These are phyloP conservation scores for Centrapalus pauciflorus DNA, from an alignment of 129 eudicot species.

Conservation along the genomic window DNA sequence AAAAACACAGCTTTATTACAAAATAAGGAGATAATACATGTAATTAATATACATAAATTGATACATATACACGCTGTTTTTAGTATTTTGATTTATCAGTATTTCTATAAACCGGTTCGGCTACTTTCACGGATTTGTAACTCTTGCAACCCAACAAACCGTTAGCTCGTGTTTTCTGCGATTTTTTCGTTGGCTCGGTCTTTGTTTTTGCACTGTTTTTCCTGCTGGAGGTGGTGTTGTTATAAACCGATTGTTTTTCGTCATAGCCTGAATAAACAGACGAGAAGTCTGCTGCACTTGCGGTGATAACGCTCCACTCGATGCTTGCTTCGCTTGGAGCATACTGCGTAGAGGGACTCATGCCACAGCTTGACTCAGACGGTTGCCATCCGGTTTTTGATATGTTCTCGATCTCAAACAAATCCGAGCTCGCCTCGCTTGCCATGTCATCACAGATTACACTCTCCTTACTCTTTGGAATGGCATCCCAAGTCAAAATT, in stretches of 20 bases:
- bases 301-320: constrained; percentile 77
- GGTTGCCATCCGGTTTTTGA: constrained; percentile 32
- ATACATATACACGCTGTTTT: not conserved
- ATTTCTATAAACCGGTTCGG: constrained; percentile 29
- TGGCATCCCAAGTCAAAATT: constrained; percentile 79
- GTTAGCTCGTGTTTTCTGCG: constrained; percentile 23
- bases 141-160: constrained; percentile 54
- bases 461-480: constrained; percentile 52
- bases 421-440: constrained; percentile 78
- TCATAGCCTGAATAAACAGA: constrained; percentile 51
- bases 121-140: constrained; percentile 42
- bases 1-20: constrained; percentile 20
- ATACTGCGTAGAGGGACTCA: constrained; percentile 50
- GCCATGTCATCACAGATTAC: constrained; percentile 53
- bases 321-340: constrained; percentile 85
- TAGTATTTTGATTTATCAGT: constrained; percentile 29
- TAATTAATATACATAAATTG: not conserved
- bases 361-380: constrained; percentile 27
- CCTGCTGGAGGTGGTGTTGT: not conserved
- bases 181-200: constrained; percentile 4
- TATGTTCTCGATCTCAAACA: constrained; percentile 73
- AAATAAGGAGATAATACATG: constrained; percentile 6
- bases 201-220: too few relatives aligned
- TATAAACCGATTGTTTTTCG: constrained; percentile 20
- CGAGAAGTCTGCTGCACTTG: constrained; percentile 68